Evolutionary conservation across 176 grass and related monocot genomes (phyloP), one percentile per base, ranked within the genome.

Genomic region (Aegilops umbellulata): DNA sequence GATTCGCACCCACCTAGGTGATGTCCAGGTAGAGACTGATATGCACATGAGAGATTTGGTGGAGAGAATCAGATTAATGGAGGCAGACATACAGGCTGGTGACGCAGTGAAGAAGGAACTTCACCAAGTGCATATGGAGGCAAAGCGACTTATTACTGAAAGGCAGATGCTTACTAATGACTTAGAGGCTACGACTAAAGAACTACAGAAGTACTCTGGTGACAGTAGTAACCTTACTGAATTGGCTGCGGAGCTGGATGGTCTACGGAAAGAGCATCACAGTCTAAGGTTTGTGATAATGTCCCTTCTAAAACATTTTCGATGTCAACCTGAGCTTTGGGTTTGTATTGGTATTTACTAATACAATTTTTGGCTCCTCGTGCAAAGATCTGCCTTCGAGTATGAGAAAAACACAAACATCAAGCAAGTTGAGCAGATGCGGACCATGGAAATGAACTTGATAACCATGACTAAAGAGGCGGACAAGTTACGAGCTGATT

Each of bases 361-460:
- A 90, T 60, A 24, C 38, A 31, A 35, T 79, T 82, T 49, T 78
- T 53, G 39, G 25, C 58, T 77, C 80, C 51, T 20, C 10, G 20
- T 88, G 77, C 34, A 34, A 58, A 99, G 94, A 71, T 86, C 90
- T 79, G 89, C 79, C 42, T 95, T 98, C 88, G 97, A 95, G 80
- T 91, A 84, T 91, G 92, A 95, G 80, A 98, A 95, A 84, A 88
- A 82, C 83, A 89, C 90, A 80, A 98, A 98, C 74, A 57, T 92
- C 80, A 91, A 96, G 82, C 89, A 89, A 86, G 92, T 92, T 41
- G 97, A 99, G 58, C 87, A 96, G 75, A 93, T 94, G 88, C 88
- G 86, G 68, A 90, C 87, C 61, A 94, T 99, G 90, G 97, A 99
- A 76, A 88, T 86, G 78, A 96, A 99, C 74, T 80, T 99, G 51